Evolutionary conservation across 75 land plant species (phyloP).

Genomic region (Pinus taeda): DNA sequence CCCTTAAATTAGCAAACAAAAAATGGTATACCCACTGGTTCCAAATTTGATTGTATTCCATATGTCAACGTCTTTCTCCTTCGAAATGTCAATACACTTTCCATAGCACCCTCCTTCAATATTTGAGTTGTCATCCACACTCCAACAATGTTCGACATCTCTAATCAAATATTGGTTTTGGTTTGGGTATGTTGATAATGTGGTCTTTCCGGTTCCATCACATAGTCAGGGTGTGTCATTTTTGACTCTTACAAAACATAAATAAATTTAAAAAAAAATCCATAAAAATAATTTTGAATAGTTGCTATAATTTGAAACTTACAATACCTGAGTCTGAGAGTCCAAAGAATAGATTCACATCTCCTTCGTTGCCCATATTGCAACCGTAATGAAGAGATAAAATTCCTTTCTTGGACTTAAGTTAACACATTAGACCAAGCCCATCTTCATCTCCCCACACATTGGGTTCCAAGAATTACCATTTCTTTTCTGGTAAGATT

Average conservation of each 20-base stretch:
- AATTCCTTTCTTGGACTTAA: too few species aligned
- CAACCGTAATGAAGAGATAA: too few species aligned
- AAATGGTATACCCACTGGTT: slow-evolving; percentile 16
- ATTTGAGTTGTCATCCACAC: slow-evolving; percentile 46
- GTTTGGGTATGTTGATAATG: slow-evolving; percentile 43
- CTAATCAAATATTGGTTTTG: slow-evolving; percentile 48
- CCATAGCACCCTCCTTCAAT: slow-evolving; percentile 55
- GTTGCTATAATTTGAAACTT: too few species aligned
- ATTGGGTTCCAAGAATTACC: too few species aligned
- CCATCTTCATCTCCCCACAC: too few species aligned
- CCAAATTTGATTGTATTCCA: slow-evolving; percentile 55
- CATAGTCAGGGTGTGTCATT: neutral
- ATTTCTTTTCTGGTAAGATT: too few species aligned
- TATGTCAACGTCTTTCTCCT: slow-evolving; percentile 46
- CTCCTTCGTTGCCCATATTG: too few species aligned
- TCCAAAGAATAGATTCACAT: too few species aligned
- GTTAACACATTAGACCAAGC: too few species aligned
- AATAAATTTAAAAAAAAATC: too few species aligned
- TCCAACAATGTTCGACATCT: slow-evolving; percentile 55
- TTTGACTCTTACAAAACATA: neutral
- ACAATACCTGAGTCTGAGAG: too few species aligned
- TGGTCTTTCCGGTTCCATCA: slow-evolving; percentile 49
- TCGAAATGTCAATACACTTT: slow-evolving; percentile 36
- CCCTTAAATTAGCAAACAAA: neutral
- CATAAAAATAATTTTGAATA: too few species aligned